Evolutionary conservation across 331 rosid genomes (phyloP), one percentile per base, ranked within the genome.

Genomic region (Quercus lobata): DNA sequence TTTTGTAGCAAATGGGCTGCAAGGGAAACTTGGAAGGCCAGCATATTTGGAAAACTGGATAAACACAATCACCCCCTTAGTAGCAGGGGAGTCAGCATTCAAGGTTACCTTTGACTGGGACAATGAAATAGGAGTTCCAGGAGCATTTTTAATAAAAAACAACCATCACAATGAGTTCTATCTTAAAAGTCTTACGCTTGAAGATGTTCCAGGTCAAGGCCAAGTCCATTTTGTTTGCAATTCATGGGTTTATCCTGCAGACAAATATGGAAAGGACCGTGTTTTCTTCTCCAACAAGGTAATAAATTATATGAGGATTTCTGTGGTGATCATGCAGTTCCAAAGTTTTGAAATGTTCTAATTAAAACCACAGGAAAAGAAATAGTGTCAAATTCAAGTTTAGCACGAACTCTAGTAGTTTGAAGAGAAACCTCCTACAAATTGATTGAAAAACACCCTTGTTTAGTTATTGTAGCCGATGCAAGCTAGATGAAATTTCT

Each of bases 211-310:
- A 2, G 84, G 83, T 66, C 91, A 84, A 62, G 96, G 90, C 12
- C 65, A 2, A 22, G 68, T 89, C 60, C 92, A 87, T 80, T 92
- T 92, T 63, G 89, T 85, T 5, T 92, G 97, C 86, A 92, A 91
- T 86, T 92, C 96, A 29, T 92, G 97, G 96, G 90, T 92, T 14
- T 92, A 91, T 84, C 93, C 96, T 46, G 72, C 86, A 1, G 81
- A 81, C 2, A 86, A 84, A 80, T 89, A 91, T 71, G 21, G 76
- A 25, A 89, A 61, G 17, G 89, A 88, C 72, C 94, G 96, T 11
- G 46, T 91, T 81, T 93, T 93, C 89, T 93, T 93, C 76, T 25
- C 69, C 49, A 93, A 91, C 90, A 88, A 91, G 96, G 96, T 88
- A 85, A 49, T n/a, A 25, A 69, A 12, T 11, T 22, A 41, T 11